A percentile compares a stretch with the other conserved stretches of the same genome.
Conservation (phyloP, 306 rosid genomes). For the Hippophae tibetana region DNA sequence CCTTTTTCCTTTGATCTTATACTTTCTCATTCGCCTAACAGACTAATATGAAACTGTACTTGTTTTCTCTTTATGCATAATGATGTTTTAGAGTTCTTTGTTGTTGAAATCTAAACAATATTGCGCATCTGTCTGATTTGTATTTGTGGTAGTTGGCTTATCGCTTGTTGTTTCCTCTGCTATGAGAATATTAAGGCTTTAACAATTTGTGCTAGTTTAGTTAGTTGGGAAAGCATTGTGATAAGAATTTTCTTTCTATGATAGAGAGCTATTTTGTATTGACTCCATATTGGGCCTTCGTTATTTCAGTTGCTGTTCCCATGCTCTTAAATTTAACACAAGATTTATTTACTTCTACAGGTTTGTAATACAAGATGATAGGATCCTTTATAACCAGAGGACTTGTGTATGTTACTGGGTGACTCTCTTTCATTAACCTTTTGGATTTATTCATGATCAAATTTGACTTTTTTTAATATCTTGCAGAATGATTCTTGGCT, state of each 20-base stretch:
- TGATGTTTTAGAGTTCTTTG: too few species aligned
- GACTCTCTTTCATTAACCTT: constrained; percentile 4
- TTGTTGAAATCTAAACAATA: too few species aligned
- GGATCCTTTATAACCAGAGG: constrained; percentile 76
- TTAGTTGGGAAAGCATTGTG: not conserved
- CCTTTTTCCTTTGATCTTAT: too few species aligned
- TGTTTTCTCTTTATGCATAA: too few species aligned
- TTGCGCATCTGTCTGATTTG: too few species aligned
- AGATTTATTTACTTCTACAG: constrained; percentile 22
- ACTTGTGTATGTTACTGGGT: constrained; percentile 54
- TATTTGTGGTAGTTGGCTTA: too few species aligned
- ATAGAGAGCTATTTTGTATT: not conserved
- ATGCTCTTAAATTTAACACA: constrained; percentile 15
- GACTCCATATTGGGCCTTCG: not conserved
- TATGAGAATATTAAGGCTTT: not conserved
- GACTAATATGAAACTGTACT: too few species aligned
- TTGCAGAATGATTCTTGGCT: constrained; percentile 77
- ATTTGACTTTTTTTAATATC: constrained; percentile 4
- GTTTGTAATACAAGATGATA: constrained; percentile 60
- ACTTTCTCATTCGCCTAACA: too few species aligned
- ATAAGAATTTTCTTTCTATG: constrained; percentile 1
- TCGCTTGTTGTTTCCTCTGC: not conserved
- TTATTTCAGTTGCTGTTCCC: constrained; percentile 10
- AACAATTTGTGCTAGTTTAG: not conserved
- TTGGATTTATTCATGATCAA: constrained; percentile 5